Conservation (phyloP, 2,329 filamentous ascomycete species). For the Neodidymelliopsis sp. region DNA sequence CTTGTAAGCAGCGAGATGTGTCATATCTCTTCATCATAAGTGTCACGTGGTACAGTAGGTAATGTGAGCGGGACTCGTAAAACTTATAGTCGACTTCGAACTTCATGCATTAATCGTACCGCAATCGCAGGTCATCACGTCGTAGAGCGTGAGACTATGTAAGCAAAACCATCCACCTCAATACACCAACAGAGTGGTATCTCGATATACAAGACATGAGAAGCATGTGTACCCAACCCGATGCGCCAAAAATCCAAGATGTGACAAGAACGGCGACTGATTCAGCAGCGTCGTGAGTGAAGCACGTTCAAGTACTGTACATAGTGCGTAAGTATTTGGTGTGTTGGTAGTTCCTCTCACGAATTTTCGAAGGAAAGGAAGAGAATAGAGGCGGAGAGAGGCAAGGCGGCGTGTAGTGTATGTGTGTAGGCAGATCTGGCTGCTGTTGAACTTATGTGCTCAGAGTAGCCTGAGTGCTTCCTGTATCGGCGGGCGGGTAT, state of each 20-base stretch:
- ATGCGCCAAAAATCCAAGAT: background rate
- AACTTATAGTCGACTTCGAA: too few species aligned
- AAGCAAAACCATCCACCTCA: constrained; percentile 11
- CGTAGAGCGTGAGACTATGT: background rate
- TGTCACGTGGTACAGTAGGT: too few species aligned
- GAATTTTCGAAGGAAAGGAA: background rate
- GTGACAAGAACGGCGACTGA: background rate
- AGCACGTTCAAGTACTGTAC: background rate
- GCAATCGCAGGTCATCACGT: background rate
- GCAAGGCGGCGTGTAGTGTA: background rate
- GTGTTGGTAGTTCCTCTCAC: background rate
- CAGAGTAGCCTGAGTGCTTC: constrained; percentile 13
- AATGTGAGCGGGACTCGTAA: too few species aligned
- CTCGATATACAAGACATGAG: constrained; percentile 10
- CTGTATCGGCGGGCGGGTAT: constrained; percentile 19
- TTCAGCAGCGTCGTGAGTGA: background rate
- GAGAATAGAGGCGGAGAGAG: background rate
- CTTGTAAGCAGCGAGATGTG: too few species aligned
- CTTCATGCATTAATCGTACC: constrained; percentile 6
- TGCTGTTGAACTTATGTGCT: background rate
- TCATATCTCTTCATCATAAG: too few species aligned
- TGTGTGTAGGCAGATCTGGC: background rate
- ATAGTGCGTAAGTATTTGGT: background rate
- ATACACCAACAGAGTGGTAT: constrained; percentile 33
- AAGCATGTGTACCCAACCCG: background rate